Conservation (phyloP, 2,329 filamentous ascomycete species). For the Stachybotrys chartarum region DNA sequence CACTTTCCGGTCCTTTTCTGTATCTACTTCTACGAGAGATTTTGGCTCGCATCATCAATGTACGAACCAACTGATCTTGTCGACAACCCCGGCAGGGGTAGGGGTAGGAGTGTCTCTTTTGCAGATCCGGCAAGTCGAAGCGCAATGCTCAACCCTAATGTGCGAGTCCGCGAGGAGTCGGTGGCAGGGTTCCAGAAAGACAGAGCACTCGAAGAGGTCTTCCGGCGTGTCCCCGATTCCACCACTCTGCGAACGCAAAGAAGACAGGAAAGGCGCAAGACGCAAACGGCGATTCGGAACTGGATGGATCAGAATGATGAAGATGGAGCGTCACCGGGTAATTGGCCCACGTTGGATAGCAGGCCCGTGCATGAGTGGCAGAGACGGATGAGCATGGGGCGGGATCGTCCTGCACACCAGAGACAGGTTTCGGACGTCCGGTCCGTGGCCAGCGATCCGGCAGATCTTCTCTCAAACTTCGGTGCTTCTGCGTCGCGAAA, state of each 20-base stretch:
- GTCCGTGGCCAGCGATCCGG: slow-evolving; percentile 57
- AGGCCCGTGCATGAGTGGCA: slow-evolving; percentile 38
- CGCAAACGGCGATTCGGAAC: slow-evolving; percentile 73
- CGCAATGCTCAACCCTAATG: slow-evolving; percentile 65
- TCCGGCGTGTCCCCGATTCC: slow-evolving; percentile 64
- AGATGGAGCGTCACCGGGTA: slow-evolving; percentile 34
- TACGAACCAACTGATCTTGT: slow-evolving; percentile 82
- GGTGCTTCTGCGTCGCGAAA: slow-evolving; percentile 23
- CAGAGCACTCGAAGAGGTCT: slow-evolving; percentile 83
- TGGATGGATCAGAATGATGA: slow-evolving; percentile 78
- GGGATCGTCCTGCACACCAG: slow-evolving; percentile 39
- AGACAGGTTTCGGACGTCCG: slow-evolving; percentile 48
- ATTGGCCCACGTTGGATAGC: slow-evolving; percentile 44
- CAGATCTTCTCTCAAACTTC: slow-evolving; percentile 51
- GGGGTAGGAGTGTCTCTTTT: slow-evolving; percentile 46
- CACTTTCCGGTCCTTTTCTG: slow-evolving; percentile 82
- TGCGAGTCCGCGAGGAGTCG: slow-evolving; percentile 75
- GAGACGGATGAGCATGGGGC: slow-evolving; percentile 45
- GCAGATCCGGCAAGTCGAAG: slow-evolving; percentile 46
- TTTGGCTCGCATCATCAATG: slow-evolving; percentile 66
- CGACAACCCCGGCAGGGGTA: slow-evolving; percentile 55
- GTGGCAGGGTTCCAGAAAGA: slow-evolving; percentile 87
- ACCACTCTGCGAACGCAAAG: slow-evolving; percentile 52
- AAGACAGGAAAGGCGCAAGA: slow-evolving; percentile 61
- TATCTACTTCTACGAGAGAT: slow-evolving; percentile 82